These are phyloP conservation scores for Solanum hybrid DNA, from an alignment of 305 asterid species.

Conservation along the genomic window DNA sequence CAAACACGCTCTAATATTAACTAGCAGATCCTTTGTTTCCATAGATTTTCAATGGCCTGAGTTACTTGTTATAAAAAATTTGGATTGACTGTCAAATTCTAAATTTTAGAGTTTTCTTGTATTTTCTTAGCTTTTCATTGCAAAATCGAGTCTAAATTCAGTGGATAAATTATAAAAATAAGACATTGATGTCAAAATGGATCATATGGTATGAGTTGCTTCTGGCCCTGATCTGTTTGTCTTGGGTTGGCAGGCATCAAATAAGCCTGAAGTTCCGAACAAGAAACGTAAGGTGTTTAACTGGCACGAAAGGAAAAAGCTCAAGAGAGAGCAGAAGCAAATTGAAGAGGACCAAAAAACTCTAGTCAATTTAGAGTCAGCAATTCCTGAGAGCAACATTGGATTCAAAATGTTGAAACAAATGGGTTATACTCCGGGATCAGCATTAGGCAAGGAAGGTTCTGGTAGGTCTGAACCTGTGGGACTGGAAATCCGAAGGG, in stretches of 20 bases:
- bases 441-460: constrained; percentile 83
- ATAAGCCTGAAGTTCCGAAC: constrained; percentile 18
- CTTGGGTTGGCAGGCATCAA: constrained; percentile 30
- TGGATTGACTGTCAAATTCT: neutral
- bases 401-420: constrained; percentile 87
- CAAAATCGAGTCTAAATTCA: neutral
- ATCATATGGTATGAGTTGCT: neutral
- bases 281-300: constrained; percentile 43
- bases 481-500: constrained; percentile 63
- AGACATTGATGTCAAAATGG: neutral
- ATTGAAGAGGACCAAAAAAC: constrained; percentile 65
- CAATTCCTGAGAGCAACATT: constrained; percentile 81
- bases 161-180: neutral
- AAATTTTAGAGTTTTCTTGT: neutral
- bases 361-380: constrained; percentile 48
- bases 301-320: constrained; percentile 59
- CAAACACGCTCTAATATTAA: neutral
- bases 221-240: neutral
- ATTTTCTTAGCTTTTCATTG: neutral
- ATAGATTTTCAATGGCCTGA: neutral
- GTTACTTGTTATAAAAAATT: neutral
- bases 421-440: constrained; percentile 92
- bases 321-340: constrained; percentile 54
- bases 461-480: constrained; percentile 72
- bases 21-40: neutral